phyloP scores from a whole-genome alignment of 768 basidiomycete genomes.

The Leccinum boreale region DNA sequence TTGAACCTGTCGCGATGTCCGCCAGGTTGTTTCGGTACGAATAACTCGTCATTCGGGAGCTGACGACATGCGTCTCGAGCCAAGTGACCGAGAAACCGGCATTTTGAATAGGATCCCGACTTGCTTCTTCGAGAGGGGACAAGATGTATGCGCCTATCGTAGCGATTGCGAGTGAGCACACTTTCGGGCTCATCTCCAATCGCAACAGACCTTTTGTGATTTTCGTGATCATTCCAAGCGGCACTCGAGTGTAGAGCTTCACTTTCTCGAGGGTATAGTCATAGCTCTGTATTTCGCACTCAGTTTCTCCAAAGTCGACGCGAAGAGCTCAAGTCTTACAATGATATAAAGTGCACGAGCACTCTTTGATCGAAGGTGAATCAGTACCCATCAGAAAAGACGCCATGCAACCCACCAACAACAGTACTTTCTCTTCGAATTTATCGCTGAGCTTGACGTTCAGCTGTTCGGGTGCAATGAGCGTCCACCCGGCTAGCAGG shows the following conservation, averaged over 20 bases:
- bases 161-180: neutral
- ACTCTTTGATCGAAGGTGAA: conserved; percentile 25
- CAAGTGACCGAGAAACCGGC: conserved; percentile 85
- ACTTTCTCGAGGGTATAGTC: conserved; percentile 94
- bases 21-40: conserved; percentile 72
- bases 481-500: conserved; percentile 84
- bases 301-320: neutral
- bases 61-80: conserved; percentile 62
- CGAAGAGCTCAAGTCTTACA: conserved; percentile 42
- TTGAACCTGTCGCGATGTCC: conserved; percentile 9
- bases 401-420: conserved; percentile 60
- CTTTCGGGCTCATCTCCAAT: neutral
- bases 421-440: conserved; percentile 91
- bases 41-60: conserved; percentile 78
- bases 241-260: conserved; percentile 84
- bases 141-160: conserved; percentile 87
- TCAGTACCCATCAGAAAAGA: neutral
- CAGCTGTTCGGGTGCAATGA: conserved; percentile 79
- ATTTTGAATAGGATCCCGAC: conserved; percentile 84
- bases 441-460: conserved; percentile 70
- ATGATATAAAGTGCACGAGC: conserved; percentile 68
- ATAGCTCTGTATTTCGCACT: conserved; percentile 59
- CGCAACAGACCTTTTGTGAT: conserved; percentile 68
- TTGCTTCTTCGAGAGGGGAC: conserved; percentile 89
- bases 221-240: conserved; percentile 71